These are phyloP conservation scores for Globisporangium irregulare DNA, from an alignment of 352 stramenopile species.

Conservation along the genomic window DNA sequence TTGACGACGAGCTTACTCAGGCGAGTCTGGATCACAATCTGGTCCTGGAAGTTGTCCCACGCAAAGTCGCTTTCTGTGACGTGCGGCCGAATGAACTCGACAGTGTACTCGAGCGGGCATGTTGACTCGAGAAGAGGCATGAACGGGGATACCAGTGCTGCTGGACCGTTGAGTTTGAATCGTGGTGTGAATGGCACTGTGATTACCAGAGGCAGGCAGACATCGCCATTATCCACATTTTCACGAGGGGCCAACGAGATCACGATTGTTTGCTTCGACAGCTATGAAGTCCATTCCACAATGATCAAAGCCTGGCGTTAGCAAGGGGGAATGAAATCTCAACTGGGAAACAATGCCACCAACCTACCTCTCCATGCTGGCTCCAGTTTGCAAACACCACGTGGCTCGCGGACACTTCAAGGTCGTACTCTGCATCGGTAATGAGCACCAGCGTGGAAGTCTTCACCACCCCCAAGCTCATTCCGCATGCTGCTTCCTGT, in stretches of 20 bases:
- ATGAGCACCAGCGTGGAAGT: constrained; percentile 35
- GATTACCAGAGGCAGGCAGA: constrained; percentile 39
- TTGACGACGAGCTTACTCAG: constrained; percentile 43
- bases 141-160: constrained; percentile 13
- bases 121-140: constrained; percentile 27
- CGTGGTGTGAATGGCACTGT: constrained; percentile 44
- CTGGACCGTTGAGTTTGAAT: constrained; percentile 30
- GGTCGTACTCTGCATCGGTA: constrained; percentile 28
- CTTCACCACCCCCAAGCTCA: not conserved
- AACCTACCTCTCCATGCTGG: constrained; percentile 8
- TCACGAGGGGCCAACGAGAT: constrained; percentile 13
- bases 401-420: constrained; percentile 17
- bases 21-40: constrained; percentile 57
- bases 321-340: not conserved
- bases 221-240: not conserved
- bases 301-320: not conserved
- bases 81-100: constrained; percentile 39
- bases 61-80: constrained; percentile 42
- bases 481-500: not conserved
- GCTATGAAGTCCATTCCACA: not conserved
- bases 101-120: constrained; percentile 20
- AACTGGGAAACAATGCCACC: not conserved
- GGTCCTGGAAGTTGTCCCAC: constrained; percentile 69
- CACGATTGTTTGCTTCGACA: constrained; percentile 2
- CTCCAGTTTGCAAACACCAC: constrained; percentile 26